Percentiles rank a stretch among this genome's conserved stretches.
phyloP scores from a whole-genome alignment of 805 yeast genomes.

The Saccharomycopsis capsularis region DNA sequence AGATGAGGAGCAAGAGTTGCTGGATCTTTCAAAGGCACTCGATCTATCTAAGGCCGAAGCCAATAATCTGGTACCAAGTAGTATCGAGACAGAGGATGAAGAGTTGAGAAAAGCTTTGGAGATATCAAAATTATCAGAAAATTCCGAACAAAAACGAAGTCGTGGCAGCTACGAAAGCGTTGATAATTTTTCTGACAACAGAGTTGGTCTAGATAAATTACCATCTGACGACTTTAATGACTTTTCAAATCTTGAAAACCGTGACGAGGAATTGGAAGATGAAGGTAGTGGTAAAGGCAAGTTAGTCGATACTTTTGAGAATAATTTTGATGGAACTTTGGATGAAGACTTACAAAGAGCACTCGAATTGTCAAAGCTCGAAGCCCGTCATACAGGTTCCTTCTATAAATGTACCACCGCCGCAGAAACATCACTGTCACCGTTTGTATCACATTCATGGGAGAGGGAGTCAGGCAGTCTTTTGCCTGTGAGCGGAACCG shows the following conservation, averaged over 20 bases:
- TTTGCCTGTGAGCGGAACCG: not conserved
- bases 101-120: not conserved
- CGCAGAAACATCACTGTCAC: too few species aligned
- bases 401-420: too few species aligned
- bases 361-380: constrained; percentile 13
- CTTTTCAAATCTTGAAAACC: too few species aligned
- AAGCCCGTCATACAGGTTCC: too few species aligned
- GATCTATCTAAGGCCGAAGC: constrained; percentile 10
- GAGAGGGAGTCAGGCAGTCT: not conserved
- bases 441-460: too few species aligned
- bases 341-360: constrained; percentile 15
- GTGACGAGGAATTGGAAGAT: not conserved
- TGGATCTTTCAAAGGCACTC: constrained; percentile 6
- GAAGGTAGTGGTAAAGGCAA: not conserved
- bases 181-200: not conserved
- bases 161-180: not conserved
- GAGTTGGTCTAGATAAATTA: not conserved
- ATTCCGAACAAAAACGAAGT: not conserved
- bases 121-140: not conserved
- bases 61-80: not conserved
- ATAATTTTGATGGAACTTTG: not conserved
- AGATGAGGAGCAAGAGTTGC: constrained; percentile 6
- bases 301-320: not conserved
- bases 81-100: not conserved
- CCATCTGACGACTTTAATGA: not conserved